Conservation (phyloP, 495 filamentous ascomycete genomes). For the Oleoguttula mirabilis region DNA sequence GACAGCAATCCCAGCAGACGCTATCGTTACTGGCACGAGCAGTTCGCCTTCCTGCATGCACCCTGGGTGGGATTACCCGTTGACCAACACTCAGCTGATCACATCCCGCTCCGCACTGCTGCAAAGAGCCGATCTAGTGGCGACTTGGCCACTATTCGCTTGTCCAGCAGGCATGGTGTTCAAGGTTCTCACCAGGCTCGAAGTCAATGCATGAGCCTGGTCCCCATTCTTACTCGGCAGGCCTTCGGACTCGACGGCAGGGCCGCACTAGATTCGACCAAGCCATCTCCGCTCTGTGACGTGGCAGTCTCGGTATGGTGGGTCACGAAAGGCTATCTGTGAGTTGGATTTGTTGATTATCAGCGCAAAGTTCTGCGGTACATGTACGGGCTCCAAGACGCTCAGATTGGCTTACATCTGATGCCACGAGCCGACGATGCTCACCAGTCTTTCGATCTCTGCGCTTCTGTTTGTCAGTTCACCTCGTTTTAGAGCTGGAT, state of each 20-base stretch:
- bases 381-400: neutral
- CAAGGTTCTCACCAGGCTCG: neutral
- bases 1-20: no score
- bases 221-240: neutral
- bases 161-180: conserved; percentile 6
- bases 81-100: conserved; percentile 18
- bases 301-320: conserved; percentile 18
- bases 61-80: conserved; percentile 2
- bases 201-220: conserved; percentile 2
- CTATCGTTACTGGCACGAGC: conserved; percentile 8
- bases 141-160: neutral
- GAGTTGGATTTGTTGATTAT: conserved; percentile 1
- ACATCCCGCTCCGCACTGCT: conserved; percentile 13
- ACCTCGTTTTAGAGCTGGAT: neutral
- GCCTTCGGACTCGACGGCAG: conserved; percentile 3
- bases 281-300: conserved; percentile 20
- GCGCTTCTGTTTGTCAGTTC: neutral
- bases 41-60: conserved; percentile 11
- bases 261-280: conserved; percentile 15
- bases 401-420: conserved; percentile 1
- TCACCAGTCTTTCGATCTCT: conserved; percentile 8
- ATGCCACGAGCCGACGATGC: neutral
- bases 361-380: conserved; percentile 1
- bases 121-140: conserved; percentile 10
- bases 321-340: conserved; percentile 13